phyloP scores from a whole-genome alignment of 176 grass and related monocot species.

The Zea luxurians region DNA sequence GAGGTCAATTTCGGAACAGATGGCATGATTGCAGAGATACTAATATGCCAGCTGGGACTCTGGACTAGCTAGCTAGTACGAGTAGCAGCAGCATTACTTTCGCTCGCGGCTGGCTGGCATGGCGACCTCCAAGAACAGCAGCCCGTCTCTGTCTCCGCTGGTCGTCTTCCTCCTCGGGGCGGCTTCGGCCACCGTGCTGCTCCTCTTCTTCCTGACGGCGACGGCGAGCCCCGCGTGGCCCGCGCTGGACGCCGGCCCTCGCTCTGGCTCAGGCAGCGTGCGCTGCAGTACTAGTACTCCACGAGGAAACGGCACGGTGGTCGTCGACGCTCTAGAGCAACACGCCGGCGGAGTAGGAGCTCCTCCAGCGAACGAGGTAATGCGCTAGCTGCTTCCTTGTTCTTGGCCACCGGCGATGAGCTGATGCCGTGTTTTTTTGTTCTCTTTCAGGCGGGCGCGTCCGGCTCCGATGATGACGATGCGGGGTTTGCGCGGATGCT shows the following conservation, averaged over 20 bases:
- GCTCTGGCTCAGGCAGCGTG: not conserved
- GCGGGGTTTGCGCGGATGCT: conserved; percentile 45
- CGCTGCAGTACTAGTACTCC: not conserved
- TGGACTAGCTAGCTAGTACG: not conserved
- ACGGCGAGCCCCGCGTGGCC: conserved; percentile 7
- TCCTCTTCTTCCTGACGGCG: conserved; percentile 44
- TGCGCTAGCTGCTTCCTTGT: not conserved
- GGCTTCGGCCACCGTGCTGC: conserved; percentile 36
- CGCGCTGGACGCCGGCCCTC: not conserved
- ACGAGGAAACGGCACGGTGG: not conserved
- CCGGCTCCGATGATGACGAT: not conserved
- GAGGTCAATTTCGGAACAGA: conserved; percentile 15
- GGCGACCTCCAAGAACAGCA: conserved; percentile 32
- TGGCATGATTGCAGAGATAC: not conserved
- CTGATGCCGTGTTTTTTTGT: not conserved
- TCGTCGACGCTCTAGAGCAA: not conserved
- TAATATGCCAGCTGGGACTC: not conserved
- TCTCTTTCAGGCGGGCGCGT: not conserved
- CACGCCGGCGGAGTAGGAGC: not conserved
- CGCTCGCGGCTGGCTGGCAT: not conserved
- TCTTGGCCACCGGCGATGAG: not conserved
- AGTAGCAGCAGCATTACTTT: not conserved
- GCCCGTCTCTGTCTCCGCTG: conserved; percentile 22
- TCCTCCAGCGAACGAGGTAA: conserved; percentile 15
- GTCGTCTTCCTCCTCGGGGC: conserved; percentile 46